phyloP scores from a whole-genome alignment of 371 early-diverging fungal species.

The Coemansia sp. region DNA sequence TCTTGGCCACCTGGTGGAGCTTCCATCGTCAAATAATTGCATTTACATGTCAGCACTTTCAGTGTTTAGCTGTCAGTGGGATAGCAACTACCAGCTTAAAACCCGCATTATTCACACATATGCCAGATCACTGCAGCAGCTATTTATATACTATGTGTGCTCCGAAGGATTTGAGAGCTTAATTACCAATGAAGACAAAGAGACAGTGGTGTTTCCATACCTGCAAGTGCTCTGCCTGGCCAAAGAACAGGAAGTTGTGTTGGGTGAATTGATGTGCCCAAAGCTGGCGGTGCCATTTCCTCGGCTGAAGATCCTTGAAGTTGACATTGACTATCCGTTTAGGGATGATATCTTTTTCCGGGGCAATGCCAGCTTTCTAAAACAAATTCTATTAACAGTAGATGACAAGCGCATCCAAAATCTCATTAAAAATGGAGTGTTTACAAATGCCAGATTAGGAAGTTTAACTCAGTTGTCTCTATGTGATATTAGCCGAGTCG shows the following conservation, averaged over 20 bases:
- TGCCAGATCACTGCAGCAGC: neutral
- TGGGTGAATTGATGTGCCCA: neutral
- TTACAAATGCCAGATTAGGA: neutral
- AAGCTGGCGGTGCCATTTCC: neutral
- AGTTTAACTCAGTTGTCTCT: neutral
- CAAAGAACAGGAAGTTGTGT: neutral
- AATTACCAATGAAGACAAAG: neutral
- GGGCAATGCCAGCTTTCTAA: neutral
- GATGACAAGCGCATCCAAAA: neutral
- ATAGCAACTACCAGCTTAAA: constrained; percentile 6
- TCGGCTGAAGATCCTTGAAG: neutral
- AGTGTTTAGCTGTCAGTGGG: constrained; percentile 1
- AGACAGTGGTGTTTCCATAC: neutral
- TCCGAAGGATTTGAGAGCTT: neutral
- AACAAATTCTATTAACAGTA: neutral
- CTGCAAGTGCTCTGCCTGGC: neutral
- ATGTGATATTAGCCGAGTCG: neutral
- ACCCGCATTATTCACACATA: constrained; percentile 7
- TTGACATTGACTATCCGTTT: neutral
- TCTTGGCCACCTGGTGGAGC: neutral
- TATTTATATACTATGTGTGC: neutral
- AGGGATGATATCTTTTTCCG: constrained; percentile 2
- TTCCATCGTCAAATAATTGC: neutral
- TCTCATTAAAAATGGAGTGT: neutral
- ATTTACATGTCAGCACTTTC: neutral